Percentiles rank a stretch among this genome's conserved stretches.
Conservation (phyloP, 2,329 filamentous ascomycete species). For the Trichoderma koningiopsis region DNA sequence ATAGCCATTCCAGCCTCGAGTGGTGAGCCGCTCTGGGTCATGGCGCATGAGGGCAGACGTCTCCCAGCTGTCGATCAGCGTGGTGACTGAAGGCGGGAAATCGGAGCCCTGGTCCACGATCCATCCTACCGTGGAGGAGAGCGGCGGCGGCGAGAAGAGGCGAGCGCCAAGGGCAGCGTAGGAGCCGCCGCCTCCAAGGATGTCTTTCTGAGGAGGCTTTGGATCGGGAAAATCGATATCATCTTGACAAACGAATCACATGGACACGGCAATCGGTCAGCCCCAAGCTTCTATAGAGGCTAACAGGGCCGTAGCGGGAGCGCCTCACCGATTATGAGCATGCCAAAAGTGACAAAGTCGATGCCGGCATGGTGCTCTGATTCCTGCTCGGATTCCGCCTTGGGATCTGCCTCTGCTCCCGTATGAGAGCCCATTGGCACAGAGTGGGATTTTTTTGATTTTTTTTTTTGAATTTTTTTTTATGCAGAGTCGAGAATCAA, state of each 20-base stretch:
- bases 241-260: slow-evolving; percentile 56
- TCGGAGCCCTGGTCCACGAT: slow-evolving; percentile 88
- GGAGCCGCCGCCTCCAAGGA: slow-evolving; percentile 86
- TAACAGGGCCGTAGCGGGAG: slow-evolving; percentile 13
- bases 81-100: slow-evolving; percentile 69
- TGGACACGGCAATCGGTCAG: slow-evolving; percentile 18
- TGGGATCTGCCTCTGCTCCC: neutral
- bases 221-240: slow-evolving; percentile 84
- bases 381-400: slow-evolving; percentile 11
- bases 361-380: slow-evolving; percentile 37
- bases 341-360: slow-evolving; percentile 70
- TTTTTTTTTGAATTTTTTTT: neutral
- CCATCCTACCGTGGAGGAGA: slow-evolving; percentile 76
- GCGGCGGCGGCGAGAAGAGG: slow-evolving; percentile 72
- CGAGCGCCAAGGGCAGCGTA: slow-evolving; percentile 88
- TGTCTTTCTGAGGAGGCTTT: slow-evolving; percentile 67
- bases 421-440: slow-evolving; percentile 20
- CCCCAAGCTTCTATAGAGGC: slow-evolving; percentile 11
- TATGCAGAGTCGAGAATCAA: neutral
- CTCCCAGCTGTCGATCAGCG: slow-evolving; percentile 71
- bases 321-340: slow-evolving; percentile 70
- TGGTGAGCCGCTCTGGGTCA: slow-evolving; percentile 71
- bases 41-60: slow-evolving; percentile 72
- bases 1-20: slow-evolving; percentile 92
- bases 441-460: neutral